Evolutionary conservation across 148 eudicot genomes (phyloP), one percentile per base, ranked within the genome.

Genomic region (Arbutus unedo): DNA sequence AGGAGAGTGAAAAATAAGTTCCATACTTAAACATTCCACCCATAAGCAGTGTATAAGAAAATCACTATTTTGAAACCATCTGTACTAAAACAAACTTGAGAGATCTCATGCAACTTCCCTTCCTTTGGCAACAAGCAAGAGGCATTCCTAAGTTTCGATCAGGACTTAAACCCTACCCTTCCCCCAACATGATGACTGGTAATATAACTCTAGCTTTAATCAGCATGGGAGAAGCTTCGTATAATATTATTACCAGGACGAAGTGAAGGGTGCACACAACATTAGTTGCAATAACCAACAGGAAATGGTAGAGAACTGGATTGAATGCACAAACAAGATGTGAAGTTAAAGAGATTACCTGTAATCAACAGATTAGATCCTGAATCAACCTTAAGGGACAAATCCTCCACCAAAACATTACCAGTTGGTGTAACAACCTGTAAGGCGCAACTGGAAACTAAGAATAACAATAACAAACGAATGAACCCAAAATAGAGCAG

Each of bases 341-440:
- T n/a, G n/a, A 54, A 78, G 67, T 16, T 16, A 8, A 76, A 81
- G 13, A 74, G 15, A 41, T 77, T 85, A 97, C 99, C 99, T 81
- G 99, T 97, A 67, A 97, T 97, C 82, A 97, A 92, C 83, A 97
- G 97, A 89, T 96, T 97, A 49, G 99, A 94, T 82, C 99, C 99
- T 60, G 91, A 86, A 85, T 92, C 95, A 87, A 97, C 94, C 91
- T 88, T 91, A 53, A 97, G 90, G 41, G 92, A 88, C 84, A 97
- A 87, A 84, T 94, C 93, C 86, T 97, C 97, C 79, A 94, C 99
- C 88, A 97, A 84, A 75, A 94, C 95, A 89, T 94, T 97, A 79
- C 93, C 91, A 86, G 98, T 93, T 68, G 98, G 99, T 47, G 99
- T 97, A 43, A 66, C 44, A 67, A 50, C 44, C 56, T 38, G 43